Evolutionary conservation across 2,329 filamentous ascomycete species (phyloP), one percentile per base, ranked within the genome.

Genomic region (Aspergillus thermomutatus): DNA sequence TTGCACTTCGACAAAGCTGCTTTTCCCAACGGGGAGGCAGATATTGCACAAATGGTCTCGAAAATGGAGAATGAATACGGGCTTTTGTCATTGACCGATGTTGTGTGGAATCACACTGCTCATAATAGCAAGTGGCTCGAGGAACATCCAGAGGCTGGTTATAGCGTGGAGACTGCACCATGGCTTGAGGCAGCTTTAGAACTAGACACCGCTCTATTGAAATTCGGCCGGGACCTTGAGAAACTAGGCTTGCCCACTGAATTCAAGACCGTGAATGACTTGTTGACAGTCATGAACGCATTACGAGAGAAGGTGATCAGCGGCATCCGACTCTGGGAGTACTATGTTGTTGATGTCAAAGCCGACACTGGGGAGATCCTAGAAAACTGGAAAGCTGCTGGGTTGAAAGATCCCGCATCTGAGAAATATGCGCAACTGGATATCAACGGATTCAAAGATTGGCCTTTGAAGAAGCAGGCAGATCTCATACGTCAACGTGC

Each of bases 81-180:
- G 2, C 79, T 99, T 53, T 81, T 99, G 55, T 91, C 90, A 60
- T 77, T 99, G 77, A 97, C 93, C 1, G 94, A 99, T 72, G 93
- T 99, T 60, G 95, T 99, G 47, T 92, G 94, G 80, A 99, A 99
- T 70, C 94, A 99, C 77, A 99, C 94, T 3, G 93, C 94, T 6
- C 85, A 97, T 78, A 97, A 97, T 76, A 95, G 90, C 75, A 85
- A 88, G 66, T 99, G 94, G 94, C 83, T 99, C 10, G 83, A 95
- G 70, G 89, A 95, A 58, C 93, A 99, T 69, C 94, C 95, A 0
- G 94, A 99, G 66, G 89, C 92, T 47, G 94, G 94, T 17, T 99
- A 99, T 81, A 99, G 95, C 72, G 80, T 96, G 62, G 87, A 87
- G 43, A 97, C 93, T 0, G 92, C 94, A 0, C 94, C 94, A 9